Evolutionary conservation across 2,329 filamentous ascomycete species (phyloP).

Genomic region (Fonsecaea monophora): DNA sequence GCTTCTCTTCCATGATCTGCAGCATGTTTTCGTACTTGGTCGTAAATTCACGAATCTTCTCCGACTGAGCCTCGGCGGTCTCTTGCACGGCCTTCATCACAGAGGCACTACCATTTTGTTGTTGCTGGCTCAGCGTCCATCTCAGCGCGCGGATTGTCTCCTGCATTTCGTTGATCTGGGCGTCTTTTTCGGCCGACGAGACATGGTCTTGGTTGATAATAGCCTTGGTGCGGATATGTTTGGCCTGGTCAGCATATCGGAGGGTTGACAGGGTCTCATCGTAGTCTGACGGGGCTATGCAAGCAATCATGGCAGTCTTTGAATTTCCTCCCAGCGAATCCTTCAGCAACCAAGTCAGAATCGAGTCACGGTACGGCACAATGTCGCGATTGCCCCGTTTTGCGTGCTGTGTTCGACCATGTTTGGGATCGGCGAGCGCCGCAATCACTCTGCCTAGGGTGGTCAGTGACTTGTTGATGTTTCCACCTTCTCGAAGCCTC

Average conservation of each 20-base stretch:
- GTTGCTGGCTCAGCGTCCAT: constrained; percentile 67
- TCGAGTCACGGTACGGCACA: constrained; percentile 91
- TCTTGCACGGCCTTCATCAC: constrained; percentile 75
- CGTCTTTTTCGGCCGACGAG: constrained; percentile 89
- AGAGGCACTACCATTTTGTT: constrained; percentile 39
- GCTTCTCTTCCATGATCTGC: constrained; percentile 92
- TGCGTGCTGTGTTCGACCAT: constrained; percentile 54
- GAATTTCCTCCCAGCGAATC: constrained; percentile 95
- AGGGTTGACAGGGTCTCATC: constrained; percentile 96
- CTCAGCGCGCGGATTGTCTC: constrained; percentile 90
- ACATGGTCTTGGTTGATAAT: constrained; percentile 96
- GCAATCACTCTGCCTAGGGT: constrained; percentile 96
- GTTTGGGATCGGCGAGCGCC: constrained; percentile 77
- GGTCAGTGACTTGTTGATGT: constrained; percentile 98
- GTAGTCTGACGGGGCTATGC: constrained; percentile 93
- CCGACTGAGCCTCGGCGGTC: constrained; percentile 77
- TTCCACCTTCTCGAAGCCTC: constrained; percentile 89
- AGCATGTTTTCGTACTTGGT: constrained; percentile 88
- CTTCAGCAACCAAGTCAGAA: constrained; percentile 85
- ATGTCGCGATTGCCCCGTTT: constrained; percentile 72
- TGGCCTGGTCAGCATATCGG: constrained; percentile 96
- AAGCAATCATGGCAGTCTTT: constrained; percentile 99
- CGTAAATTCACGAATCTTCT: constrained; percentile 93
- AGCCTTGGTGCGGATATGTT: constrained; percentile 92
- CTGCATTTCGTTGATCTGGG: constrained; percentile 91